Evolutionary conservation across 345 rosid species (phyloP).

Genomic region (Eucalyptus cloeziana): DNA sequence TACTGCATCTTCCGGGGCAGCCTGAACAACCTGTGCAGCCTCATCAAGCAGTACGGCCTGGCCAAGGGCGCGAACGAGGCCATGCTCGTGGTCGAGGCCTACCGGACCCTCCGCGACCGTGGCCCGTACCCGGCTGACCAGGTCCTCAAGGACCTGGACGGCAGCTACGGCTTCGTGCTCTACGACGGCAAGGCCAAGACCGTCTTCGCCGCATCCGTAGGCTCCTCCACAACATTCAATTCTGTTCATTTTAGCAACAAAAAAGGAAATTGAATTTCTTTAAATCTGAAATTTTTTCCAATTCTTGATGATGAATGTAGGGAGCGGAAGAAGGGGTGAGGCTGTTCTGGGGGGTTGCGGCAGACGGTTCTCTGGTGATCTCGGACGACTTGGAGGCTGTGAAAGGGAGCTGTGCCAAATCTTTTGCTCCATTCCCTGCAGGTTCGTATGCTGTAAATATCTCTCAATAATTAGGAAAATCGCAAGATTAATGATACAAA

Average conservation of each 20-base stretch:
- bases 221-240: not conserved
- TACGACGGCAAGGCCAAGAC: constrained; percentile 37
- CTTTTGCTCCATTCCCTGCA: constrained; percentile 57
- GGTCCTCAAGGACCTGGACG: constrained; percentile 62
- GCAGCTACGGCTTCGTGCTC: constrained; percentile 46
- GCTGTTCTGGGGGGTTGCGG: constrained; percentile 57
- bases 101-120: constrained; percentile 63
- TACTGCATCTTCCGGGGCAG: constrained; percentile 54
- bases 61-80: constrained; percentile 51
- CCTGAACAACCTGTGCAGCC: constrained; percentile 37
- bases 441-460: not conserved
- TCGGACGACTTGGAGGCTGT: constrained; percentile 37
- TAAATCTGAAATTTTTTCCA: not conserved
- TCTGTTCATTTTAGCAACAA: not conserved
- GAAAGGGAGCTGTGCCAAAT: constrained; percentile 56
- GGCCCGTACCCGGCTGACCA: constrained; percentile 73
- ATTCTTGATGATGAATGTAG: constrained; percentile 2
- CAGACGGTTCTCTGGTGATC: constrained; percentile 45
- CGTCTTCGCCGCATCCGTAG: constrained; percentile 48
- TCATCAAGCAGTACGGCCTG: constrained; percentile 51
- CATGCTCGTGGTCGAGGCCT: constrained; percentile 52
- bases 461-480: not conserved
- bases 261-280: too few relatives aligned
- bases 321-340: constrained; percentile 33
- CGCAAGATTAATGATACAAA: too few relatives aligned